A percentile compares a stretch with the other conserved stretches of the same genome.
phyloP scores from a whole-genome alignment of 2,329 filamentous ascomycete genomes.

The Microcyclospora tardicrescens region DNA sequence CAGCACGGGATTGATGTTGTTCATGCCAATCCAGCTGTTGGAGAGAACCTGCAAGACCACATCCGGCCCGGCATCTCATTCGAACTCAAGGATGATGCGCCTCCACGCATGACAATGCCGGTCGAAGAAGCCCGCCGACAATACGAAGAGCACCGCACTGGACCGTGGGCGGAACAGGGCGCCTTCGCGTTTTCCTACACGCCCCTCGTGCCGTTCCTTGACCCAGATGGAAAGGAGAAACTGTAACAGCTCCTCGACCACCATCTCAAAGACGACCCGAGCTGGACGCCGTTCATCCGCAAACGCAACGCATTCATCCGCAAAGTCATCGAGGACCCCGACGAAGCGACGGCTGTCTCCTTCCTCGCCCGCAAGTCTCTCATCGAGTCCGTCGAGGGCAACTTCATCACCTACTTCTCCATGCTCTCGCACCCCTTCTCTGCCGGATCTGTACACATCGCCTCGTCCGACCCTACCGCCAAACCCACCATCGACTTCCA shows the following conservation, averaged over 20 bases:
- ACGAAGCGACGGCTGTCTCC: constrained; percentile 12
- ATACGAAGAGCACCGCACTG: constrained; percentile 8
- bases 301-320: constrained; percentile 8
- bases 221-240: constrained; percentile 10
- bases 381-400: constrained; percentile 5
- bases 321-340: constrained; percentile 6
- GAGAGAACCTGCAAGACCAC: constrained; percentile 35
- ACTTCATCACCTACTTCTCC: constrained; percentile 11
- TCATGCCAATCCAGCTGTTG: constrained; percentile 39
- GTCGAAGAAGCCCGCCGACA: constrained; percentile 3
- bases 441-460: constrained; percentile 21
- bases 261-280: not conserved
- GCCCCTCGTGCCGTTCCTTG: constrained; percentile 10
- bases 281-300: not conserved
- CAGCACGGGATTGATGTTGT: constrained; percentile 35
- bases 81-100: constrained; percentile 13
- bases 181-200: constrained; percentile 9
- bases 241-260: constrained; percentile 6
- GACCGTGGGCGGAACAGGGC: constrained; percentile 8
- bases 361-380: constrained; percentile 7
- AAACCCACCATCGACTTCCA: constrained; percentile 21
- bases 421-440: constrained; percentile 18
- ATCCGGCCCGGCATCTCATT: constrained; percentile 9
- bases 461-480: constrained; percentile 10
- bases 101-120: constrained; percentile 1